A percentile compares a stretch with the other conserved stretches of the same genome.
These are phyloP conservation scores for Dryas octopetala DNA, from an alignment of 306 rosid genomes.

Conservation along the genomic window DNA sequence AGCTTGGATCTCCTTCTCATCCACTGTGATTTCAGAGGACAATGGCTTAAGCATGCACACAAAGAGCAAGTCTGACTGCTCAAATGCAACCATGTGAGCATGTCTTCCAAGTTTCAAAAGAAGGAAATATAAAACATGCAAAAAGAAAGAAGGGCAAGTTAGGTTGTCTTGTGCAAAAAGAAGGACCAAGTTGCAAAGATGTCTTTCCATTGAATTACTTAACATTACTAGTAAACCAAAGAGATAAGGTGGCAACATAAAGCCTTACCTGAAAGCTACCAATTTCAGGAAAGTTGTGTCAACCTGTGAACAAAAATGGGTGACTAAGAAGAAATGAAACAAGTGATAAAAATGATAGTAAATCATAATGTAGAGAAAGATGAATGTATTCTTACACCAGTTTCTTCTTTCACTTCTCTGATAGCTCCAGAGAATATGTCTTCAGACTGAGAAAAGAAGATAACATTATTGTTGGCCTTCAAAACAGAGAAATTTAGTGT, in stretches of 20 bases:
- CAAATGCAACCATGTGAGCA: conserved; percentile 41
- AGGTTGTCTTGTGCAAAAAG: not conserved
- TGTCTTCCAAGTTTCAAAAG: conserved; percentile 23
- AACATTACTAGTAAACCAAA: not conserved
- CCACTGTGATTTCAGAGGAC: conserved; percentile 35
- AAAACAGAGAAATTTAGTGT: not conserved
- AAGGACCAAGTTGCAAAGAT: too few species aligned
- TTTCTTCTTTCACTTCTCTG: conserved; percentile 57
- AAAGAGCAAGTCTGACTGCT: conserved; percentile 47
- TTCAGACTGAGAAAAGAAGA: conserved; percentile 32
- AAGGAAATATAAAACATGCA: not conserved
- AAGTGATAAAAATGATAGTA: not conserved
- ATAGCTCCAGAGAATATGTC: conserved; percentile 38
- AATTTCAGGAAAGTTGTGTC: conserved; percentile 44
- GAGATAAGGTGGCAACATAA: not conserved
- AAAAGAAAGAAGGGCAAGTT: not conserved
- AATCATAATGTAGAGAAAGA: not conserved
- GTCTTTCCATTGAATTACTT: too few species aligned
- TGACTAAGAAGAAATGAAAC: not conserved
- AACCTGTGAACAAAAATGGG: conserved; percentile 26
- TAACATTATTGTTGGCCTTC: not conserved
- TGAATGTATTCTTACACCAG: conserved; percentile 33
- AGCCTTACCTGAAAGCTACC: conserved; percentile 47
- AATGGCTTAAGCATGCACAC: conserved; percentile 50
- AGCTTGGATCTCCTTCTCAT: conserved; percentile 47